These are phyloP conservation scores for Haematococcus lacustris DNA, from an alignment of 139 green algal genomes.

Conservation along the genomic window DNA sequence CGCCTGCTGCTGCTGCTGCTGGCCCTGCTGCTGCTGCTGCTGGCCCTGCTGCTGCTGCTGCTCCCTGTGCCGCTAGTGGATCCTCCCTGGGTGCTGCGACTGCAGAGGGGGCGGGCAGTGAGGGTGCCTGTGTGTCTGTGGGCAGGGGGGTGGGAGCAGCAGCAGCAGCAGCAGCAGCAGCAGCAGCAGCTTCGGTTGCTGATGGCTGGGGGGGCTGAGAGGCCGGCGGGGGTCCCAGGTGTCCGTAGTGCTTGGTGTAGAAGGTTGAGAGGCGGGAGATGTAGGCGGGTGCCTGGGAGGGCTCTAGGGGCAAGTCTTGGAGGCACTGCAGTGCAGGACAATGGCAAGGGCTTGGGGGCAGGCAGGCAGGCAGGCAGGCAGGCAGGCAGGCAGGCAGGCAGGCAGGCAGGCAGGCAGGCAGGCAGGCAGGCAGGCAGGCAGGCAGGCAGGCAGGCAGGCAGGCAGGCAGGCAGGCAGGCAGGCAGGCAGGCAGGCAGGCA, in stretches of 20 bases:
- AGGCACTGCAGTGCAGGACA: constrained; percentile 11
- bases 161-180: too few relatives aligned
- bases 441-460: neutral
- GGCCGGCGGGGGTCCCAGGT: neutral
- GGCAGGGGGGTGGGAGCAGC: too few relatives aligned
- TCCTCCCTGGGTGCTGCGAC: too few relatives aligned
- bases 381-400: neutral
- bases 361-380: neutral
- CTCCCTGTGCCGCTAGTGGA: too few relatives aligned
- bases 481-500: neutral
- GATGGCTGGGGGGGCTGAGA: too few relatives aligned
- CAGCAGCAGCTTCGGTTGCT: too few relatives aligned
- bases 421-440: neutral
- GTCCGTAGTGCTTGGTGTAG: constrained; percentile 51
- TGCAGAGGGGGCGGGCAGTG: too few relatives aligned
- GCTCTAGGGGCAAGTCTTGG: constrained; percentile 26
- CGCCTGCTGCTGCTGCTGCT: too few relatives aligned
- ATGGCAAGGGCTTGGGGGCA: neutral
- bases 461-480: neutral
- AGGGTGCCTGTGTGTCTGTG: too few relatives aligned
- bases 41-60: too few relatives aligned
- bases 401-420: neutral
- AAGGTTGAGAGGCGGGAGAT: constrained; percentile 43
- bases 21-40: too few relatives aligned
- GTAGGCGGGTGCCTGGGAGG: constrained; percentile 23